Percentiles rank a stretch among this genome's conserved stretches.
phyloP scores from a whole-genome alignment of 2,329 filamentous ascomycete species.

The Leptographium procerum region DNA sequence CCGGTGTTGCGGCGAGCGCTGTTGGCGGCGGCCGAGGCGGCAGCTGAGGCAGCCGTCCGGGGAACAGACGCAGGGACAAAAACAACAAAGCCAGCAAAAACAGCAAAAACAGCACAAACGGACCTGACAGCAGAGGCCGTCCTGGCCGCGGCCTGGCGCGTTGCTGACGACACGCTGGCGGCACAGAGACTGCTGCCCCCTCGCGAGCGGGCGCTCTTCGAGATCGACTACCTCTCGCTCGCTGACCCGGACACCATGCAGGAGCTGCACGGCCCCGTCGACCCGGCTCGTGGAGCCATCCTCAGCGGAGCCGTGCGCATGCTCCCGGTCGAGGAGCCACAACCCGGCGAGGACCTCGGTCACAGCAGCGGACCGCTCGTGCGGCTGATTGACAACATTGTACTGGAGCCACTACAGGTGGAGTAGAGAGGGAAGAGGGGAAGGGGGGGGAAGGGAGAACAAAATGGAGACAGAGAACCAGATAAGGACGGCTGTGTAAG shows the following conservation, averaged over 20 bases:
- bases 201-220: constrained; percentile 55
- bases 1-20: constrained; percentile 62
- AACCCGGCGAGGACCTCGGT: constrained; percentile 63
- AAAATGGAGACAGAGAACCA: not conserved
- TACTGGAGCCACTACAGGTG: constrained; percentile 47
- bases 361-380: constrained; percentile 63
- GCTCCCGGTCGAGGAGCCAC: constrained; percentile 62
- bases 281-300: constrained; percentile 62
- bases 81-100: not conserved
- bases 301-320: constrained; percentile 88
- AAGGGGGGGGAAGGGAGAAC: not conserved
- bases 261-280: constrained; percentile 52
- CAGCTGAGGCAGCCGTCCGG: constrained; percentile 10
- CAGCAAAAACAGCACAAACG: not conserved
- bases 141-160: constrained; percentile 56
- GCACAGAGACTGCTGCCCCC: constrained; percentile 52
- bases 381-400: constrained; percentile 87
- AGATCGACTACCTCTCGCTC: constrained; percentile 87
- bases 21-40: constrained; percentile 54
- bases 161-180: constrained; percentile 42
- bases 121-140: constrained; percentile 28
- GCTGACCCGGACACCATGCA: constrained; percentile 75
- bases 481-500: too few relatives aligned
- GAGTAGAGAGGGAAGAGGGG: not conserved
- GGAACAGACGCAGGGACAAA: not conserved